Evolutionary conservation across 805 yeast genomes (phyloP).

Genomic region (Cyberlindnera petersonii): DNA sequence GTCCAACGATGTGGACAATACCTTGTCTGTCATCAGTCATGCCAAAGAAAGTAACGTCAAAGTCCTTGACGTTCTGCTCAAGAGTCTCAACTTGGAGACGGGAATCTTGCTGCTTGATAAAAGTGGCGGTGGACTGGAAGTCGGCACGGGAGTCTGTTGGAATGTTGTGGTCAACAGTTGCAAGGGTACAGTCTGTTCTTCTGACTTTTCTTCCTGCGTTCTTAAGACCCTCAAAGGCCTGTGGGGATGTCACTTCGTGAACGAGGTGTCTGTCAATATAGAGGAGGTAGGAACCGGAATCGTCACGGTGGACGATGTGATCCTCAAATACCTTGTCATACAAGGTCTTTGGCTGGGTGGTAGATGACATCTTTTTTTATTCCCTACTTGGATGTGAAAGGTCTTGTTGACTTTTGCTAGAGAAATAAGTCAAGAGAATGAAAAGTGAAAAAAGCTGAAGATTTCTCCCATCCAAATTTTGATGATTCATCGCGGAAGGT

Average conservation of each 20-base stretch:
- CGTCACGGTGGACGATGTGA: conserved; percentile 88
- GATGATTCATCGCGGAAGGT: too few species aligned
- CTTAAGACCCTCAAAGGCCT: conserved; percentile 93
- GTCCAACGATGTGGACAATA: conserved; percentile 97
- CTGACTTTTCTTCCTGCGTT: conserved; percentile 87
- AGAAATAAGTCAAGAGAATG: too few species aligned
- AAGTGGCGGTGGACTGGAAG: conserved; percentile 69
- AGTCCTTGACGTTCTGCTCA: conserved; percentile 87
- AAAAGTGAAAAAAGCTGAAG: too few species aligned
- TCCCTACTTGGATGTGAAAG: not conserved
- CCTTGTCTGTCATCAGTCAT: conserved; percentile 96
- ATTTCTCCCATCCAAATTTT: too few species aligned
- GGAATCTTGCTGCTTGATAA: conserved; percentile 88
- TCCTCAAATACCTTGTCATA: conserved; percentile 96
- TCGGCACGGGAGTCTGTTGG: conserved; percentile 86
- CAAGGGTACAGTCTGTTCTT: conserved; percentile 88
- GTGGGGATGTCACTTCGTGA: conserved; percentile 98
- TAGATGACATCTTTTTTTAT: conserved; percentile 1
- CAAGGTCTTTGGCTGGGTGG: conserved; percentile 48
- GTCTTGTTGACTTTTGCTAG: too few species aligned
- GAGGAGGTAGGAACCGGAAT: conserved; percentile 78
- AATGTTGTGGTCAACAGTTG: conserved; percentile 95
- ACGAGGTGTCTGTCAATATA: conserved; percentile 97
- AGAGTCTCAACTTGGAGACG: conserved; percentile 88
- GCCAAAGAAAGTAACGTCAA: conserved; percentile 89